Conservation (phyloP, 306 rosid species). For the Echinosophora koreensis region DNA sequence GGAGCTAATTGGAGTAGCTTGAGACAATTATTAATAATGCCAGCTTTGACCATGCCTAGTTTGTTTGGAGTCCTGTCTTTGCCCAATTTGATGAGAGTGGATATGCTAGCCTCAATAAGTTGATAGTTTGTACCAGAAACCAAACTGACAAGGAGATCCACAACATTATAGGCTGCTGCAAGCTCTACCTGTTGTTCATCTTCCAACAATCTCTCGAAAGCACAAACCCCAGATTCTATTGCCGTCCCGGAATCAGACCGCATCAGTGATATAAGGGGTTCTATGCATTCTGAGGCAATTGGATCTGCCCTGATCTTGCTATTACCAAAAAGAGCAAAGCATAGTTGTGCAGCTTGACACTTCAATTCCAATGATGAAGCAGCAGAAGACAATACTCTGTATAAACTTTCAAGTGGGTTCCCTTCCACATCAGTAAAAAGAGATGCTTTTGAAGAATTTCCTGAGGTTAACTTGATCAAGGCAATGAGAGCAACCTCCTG, state of each 20-base stretch:
- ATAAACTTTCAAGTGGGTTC: conserved; percentile 77
- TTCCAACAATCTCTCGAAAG: conserved; percentile 90
- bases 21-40: conserved; percentile 80
- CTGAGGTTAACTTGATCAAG: conserved; percentile 79
- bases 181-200: conserved; percentile 87
- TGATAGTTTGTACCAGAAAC: conserved; percentile 80
- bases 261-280: conserved; percentile 82
- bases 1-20: conserved; percentile 79
- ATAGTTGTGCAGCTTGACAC: conserved; percentile 84
- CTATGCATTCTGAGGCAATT: conserved; percentile 73
- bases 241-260: conserved; percentile 69
- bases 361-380: conserved; percentile 79
- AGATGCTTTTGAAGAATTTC: conserved; percentile 69
- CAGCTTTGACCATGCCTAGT: conserved; percentile 87
- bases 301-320: conserved; percentile 78
- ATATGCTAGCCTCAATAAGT: conserved; percentile 81
- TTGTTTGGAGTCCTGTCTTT: conserved; percentile 88
- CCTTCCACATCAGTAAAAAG: conserved; percentile 83
- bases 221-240: conserved; percentile 87
- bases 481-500: conserved; percentile 91
- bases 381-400: conserved; percentile 75
- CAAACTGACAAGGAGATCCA: conserved; percentile 87
- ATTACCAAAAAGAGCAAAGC: conserved; percentile 71
- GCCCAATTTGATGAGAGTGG: conserved; percentile 86
- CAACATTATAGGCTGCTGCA: conserved; percentile 73